Evolutionary conservation across 805 yeast genomes (phyloP).

Genomic region (Candida succiphila): DNA sequence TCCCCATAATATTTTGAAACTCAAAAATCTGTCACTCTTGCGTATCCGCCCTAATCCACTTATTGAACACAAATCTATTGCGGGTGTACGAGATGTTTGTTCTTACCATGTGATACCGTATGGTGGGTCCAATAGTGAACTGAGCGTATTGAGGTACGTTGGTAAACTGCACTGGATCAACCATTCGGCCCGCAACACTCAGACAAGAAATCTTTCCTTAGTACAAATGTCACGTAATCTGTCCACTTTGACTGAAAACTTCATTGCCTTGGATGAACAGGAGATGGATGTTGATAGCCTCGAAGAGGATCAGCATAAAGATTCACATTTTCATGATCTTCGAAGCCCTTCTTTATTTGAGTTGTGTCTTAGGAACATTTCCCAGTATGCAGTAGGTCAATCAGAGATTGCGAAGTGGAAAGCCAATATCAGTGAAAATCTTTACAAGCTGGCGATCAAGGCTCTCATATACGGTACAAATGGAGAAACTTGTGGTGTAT

Average conservation of each 20-base stretch:
- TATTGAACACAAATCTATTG: slow-evolving; percentile 12
- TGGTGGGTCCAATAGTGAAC: neutral
- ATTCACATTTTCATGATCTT: slow-evolving; percentile 15
- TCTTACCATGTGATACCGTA: neutral
- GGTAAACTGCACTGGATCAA: slow-evolving; percentile 21
- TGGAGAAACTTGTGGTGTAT: slow-evolving; percentile 43
- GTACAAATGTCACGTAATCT: slow-evolving; percentile 19
- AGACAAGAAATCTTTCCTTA: slow-evolving; percentile 11
- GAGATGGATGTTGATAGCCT: slow-evolving; percentile 8
- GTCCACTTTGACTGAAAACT: slow-evolving; percentile 11
- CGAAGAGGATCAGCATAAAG: slow-evolving; percentile 9
- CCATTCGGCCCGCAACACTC: slow-evolving; percentile 12
- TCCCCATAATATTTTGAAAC: slow-evolving; percentile 42
- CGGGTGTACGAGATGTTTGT: slow-evolving; percentile 17
- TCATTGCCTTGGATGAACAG: slow-evolving; percentile 15
- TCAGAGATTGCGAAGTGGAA: slow-evolving; percentile 50
- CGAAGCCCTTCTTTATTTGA: slow-evolving; percentile 42
- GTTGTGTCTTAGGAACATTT: slow-evolving; percentile 36
- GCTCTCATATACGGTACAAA: slow-evolving; percentile 44
- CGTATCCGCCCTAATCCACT: slow-evolving; percentile 48
- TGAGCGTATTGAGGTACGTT: slow-evolving; percentile 9
- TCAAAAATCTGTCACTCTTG: slow-evolving; percentile 32
- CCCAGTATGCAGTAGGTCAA: slow-evolving; percentile 41
- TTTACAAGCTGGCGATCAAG: slow-evolving; percentile 35
- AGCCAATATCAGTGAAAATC: slow-evolving; percentile 30